A percentile compares a stretch with the other conserved stretches of the same genome.
Evolutionary conservation across 495 filamentous ascomycete genomes (phyloP).

Genomic region (Podospora pseudopauciseta): DNA sequence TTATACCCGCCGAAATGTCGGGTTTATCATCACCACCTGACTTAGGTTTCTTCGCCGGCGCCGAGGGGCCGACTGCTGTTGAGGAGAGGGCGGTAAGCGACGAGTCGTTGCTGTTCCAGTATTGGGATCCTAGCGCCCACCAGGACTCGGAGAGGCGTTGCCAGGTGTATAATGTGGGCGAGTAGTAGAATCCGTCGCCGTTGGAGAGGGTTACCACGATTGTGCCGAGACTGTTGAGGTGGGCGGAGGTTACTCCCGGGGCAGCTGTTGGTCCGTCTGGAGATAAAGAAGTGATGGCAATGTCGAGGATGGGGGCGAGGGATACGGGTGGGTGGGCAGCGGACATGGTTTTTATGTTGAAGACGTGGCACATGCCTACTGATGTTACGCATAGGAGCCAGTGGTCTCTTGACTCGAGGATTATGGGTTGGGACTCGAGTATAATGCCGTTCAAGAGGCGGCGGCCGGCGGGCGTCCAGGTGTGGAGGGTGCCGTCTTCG

Average conservation of each 20-base stretch:
- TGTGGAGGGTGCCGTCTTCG: slow-evolving; percentile 88
- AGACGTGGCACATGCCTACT: slow-evolving; percentile 85
- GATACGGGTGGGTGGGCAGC: slow-evolving; percentile 88
- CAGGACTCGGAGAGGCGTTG: slow-evolving; percentile 89
- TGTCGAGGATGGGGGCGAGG: slow-evolving; percentile 83
- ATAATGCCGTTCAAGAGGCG: slow-evolving; percentile 78
- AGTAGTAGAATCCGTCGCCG: slow-evolving; percentile 90
- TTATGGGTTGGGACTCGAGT: slow-evolving; percentile 88
- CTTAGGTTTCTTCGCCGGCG: slow-evolving; percentile 26
- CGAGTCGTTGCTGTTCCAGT: slow-evolving; percentile 94
- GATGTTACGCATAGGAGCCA: slow-evolving; percentile 88
- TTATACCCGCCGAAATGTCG: slow-evolving; percentile 83
- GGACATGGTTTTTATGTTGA: slow-evolving; percentile 82
- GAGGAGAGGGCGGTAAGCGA: slow-evolving; percentile 74
- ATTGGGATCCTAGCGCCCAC: slow-evolving; percentile 98
- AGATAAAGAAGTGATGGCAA: slow-evolving; percentile 62
- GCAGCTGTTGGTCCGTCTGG: slow-evolving; percentile 65
- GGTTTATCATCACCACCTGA: slow-evolving; percentile 42
- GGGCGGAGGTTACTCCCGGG: slow-evolving; percentile 82
- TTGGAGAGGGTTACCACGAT: slow-evolving; percentile 84
- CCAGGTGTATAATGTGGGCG: slow-evolving; percentile 79
- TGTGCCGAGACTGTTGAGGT: slow-evolving; percentile 79
- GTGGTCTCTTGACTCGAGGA: slow-evolving; percentile 82
- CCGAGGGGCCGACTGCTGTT: slow-evolving; percentile 52
- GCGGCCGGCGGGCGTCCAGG: slow-evolving; percentile 93